Conservation (phyloP, 805 yeast genomes). For the Pichia nakasei region DNA sequence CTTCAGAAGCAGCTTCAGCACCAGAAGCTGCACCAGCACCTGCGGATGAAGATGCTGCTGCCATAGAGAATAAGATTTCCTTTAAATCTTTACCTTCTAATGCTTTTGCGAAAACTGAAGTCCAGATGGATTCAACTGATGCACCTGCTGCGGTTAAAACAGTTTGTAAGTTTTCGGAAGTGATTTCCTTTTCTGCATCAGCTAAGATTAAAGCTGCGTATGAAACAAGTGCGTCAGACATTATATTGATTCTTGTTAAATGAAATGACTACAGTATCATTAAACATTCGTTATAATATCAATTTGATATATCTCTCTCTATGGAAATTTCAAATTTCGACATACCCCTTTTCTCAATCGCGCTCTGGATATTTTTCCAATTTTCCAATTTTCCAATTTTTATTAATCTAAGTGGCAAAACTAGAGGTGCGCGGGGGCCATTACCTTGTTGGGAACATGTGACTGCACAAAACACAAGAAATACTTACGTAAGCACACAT, state of each 20-base stretch:
- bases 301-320: no score
- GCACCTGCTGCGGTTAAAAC: slow-evolving; percentile 79
- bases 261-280: not conserved
- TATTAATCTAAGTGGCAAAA: no score
- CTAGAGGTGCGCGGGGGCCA: no score
- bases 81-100: slow-evolving; percentile 75
- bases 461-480: no score
- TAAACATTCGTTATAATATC: no score
- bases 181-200: slow-evolving; percentile 90
- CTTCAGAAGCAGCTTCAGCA: slow-evolving; percentile 56
- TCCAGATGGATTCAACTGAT: slow-evolving; percentile 75
- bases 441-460: no score
- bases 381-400: no score
- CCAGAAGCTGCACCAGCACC: slow-evolving; percentile 61
- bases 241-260: slow-evolving; percentile 18
- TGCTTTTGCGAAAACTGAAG: slow-evolving; percentile 84
- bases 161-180: slow-evolving; percentile 69
- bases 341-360: no score
- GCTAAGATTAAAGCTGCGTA: slow-evolving; percentile 98
- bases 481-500: no score
- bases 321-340: no score
- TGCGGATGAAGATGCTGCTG: slow-evolving; percentile 70
- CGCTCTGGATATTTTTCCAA: no score
- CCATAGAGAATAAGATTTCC: slow-evolving; percentile 52
- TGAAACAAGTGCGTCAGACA: slow-evolving; percentile 93